These are phyloP conservation scores for Aureobasidium sp. DNA, from an alignment of 2,329 filamentous ascomycete genomes.

Conservation along the genomic window DNA sequence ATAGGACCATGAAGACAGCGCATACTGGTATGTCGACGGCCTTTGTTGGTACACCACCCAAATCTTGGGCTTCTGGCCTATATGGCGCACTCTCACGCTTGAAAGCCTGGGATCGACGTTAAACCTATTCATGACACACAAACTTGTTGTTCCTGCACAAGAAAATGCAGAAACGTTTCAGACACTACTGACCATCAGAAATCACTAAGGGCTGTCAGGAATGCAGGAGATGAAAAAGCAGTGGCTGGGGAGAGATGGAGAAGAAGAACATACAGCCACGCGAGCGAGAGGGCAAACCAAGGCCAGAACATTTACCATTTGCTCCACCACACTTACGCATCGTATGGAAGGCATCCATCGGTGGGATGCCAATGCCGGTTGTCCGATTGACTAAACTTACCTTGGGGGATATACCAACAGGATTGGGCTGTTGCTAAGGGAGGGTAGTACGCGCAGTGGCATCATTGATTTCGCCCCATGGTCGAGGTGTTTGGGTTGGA, in stretches of 20 bases:
- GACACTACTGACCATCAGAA: conserved; percentile 1
- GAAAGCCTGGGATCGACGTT: background rate
- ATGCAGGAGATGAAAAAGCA: background rate
- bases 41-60: conserved; percentile 51
- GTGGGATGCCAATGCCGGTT: background rate
- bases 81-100: conserved; percentile 10
- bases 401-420: background rate
- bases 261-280: background rate
- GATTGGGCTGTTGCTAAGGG: background rate
- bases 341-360: background rate
- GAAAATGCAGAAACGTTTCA: background rate
- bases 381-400: background rate
- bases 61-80: conserved; percentile 30
- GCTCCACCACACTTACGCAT: conserved; percentile 5
- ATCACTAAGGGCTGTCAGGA: background rate
- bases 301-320: background rate
- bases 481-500: background rate
- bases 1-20: conserved; percentile 53
- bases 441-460: background rate
- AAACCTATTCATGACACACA: background rate
- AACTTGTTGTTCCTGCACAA: background rate
- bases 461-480: background rate
- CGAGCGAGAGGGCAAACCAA: background rate
- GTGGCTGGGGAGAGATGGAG: background rate
- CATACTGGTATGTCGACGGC: conserved; percentile 56